Base-by-base conservation (phyloP, 2,329 filamentous ascomycete species). In the Madurella mycetomatis region DNA sequence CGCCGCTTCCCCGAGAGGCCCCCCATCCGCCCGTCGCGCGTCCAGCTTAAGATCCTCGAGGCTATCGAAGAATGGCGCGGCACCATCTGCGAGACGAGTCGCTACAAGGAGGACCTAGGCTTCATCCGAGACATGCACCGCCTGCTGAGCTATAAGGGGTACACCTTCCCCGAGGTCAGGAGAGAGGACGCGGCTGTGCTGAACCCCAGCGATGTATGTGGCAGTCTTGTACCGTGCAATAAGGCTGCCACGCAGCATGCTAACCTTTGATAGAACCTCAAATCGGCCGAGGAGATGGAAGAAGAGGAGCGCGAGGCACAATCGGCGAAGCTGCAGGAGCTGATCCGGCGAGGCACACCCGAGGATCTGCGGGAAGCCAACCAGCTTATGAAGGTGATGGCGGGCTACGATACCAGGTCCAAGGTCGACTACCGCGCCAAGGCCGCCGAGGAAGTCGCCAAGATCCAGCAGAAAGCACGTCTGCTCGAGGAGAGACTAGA, bases 371-470 rank as follows among this genome's bases (percentile, higher is more conserved):
- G 96, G 70, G 94, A 99, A 76, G 94, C 94, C 51, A 99, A 97
- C 69, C 86, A 90, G 64, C 79, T 99, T 50, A 99, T 99, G 94
- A 99, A 99, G 74, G 82, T 99, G 62, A 97, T 99, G 94, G 94
- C 94, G 50, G 94, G 94, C 59, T 99, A 89, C 71, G 94, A 99
- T 70, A 96, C 90, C 55, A 81, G 92, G 63, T 88, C 90, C 69
- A 97, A 97, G 75, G 96, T 94, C 1, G 92, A 99, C 73, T 99
- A 96, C 73, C 86, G 94, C 60, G 94, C 94, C 60, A 99, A 99
- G 73, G 94, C 94, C 1, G 94, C 94, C 9, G 92, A 96, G 69
- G 94, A 99, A 60, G 90, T 99, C 8, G 82, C 84, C 62, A 95
- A 90, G 74, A 92, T 99, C 55, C 94, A 97, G 70, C 91, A 96